Evolutionary conservation across 1,139 yeast genomes (phyloP), one percentile per base, ranked within the genome.

Genomic region (Kodamaea sp.): DNA sequence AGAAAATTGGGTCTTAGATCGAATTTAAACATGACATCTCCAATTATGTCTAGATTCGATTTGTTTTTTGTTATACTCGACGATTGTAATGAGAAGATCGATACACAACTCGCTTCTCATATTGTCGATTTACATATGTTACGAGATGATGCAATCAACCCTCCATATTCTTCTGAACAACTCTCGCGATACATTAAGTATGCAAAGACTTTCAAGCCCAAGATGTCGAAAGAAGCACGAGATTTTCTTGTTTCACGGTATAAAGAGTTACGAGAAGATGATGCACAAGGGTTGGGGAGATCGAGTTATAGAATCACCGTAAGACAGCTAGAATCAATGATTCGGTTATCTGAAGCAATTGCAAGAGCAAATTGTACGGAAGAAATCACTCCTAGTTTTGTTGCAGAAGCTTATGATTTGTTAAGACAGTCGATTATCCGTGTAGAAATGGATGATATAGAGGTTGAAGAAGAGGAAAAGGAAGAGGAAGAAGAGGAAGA

Each of bases 11-110:
- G 96, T 2, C 73, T 92, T 45, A 73, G 96, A 46, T 82, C 96
- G 38, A 92, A 92, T 58, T 75, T 94, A 56, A 84, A 85, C 56
- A 89, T 92, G 97, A 87, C 97, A n/a, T 97, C 97, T 1, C 99
- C 99, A 2, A 92, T 92, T 60, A 92, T 92, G 97, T 90, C 97
- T 27, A 83, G 99, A 67, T 92, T 92, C 59, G 99, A 92, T 65
- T 67, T 94, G 49, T 94, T 94, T 60, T 92, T 94, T 57, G 97
- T 92, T 27, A 84, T 92, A 38, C 71, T 92, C 49, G 99, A 92
- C 64, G 98, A 94, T 56, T 87, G 97, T 58, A 92, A 92, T 55
- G 97, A 88, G 57, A 77, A 82, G 50, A 76, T 90, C 35, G 99
- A 92, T 59, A 83, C 95, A 2, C 88, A 86, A 52, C 70, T 92